Evolutionary conservation across 768 basidiomycete species (phyloP).

Genomic region (Lactarius sanguifluus): DNA sequence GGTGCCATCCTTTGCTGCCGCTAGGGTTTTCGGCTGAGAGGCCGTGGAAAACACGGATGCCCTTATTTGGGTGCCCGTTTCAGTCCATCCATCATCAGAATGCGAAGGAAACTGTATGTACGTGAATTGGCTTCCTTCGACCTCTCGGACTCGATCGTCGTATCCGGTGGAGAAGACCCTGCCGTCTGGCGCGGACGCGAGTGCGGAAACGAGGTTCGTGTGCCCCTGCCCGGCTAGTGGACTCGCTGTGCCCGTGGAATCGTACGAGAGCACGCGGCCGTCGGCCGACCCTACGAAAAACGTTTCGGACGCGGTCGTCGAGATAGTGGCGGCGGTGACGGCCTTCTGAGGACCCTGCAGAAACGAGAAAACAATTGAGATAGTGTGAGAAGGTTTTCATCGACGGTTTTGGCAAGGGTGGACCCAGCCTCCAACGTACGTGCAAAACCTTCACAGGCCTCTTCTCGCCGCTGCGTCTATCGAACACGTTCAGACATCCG

Average conservation of each 20-base stretch:
- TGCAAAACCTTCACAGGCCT: slow-evolving; percentile 61
- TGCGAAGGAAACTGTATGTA: slow-evolving; percentile 37
- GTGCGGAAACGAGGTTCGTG: slow-evolving; percentile 62
- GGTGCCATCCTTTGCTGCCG: slow-evolving; percentile 56
- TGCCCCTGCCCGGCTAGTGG: slow-evolving; percentile 65
- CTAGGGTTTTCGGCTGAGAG: slow-evolving; percentile 69
- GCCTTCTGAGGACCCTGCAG: slow-evolving; percentile 76
- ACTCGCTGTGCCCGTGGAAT: slow-evolving; percentile 47
- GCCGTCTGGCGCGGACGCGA: slow-evolving; percentile 49
- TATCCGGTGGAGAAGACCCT: slow-evolving; percentile 72
- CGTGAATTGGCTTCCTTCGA: slow-evolving; percentile 52
- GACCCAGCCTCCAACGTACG: slow-evolving; percentile 41
- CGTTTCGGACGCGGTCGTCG: slow-evolving; percentile 44
- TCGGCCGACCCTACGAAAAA: slow-evolving; percentile 83
- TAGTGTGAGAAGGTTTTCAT: background rate
- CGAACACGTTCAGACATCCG: slow-evolving; percentile 81
- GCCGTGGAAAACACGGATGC: slow-evolving; percentile 50
- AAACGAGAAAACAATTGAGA: slow-evolving; percentile 2
- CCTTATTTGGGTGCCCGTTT: slow-evolving; percentile 37
- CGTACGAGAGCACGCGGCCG: slow-evolving; percentile 70
- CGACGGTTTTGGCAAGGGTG: background rate
- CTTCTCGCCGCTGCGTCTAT: slow-evolving; percentile 57
- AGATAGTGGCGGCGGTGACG: slow-evolving; percentile 55
- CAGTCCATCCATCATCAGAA: slow-evolving; percentile 10
- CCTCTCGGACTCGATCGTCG: slow-evolving; percentile 77